Base-by-base conservation (phyloP, 2,329 filamentous ascomycete genomes). In the Ceratocystiopsis brevicomis region DNA sequence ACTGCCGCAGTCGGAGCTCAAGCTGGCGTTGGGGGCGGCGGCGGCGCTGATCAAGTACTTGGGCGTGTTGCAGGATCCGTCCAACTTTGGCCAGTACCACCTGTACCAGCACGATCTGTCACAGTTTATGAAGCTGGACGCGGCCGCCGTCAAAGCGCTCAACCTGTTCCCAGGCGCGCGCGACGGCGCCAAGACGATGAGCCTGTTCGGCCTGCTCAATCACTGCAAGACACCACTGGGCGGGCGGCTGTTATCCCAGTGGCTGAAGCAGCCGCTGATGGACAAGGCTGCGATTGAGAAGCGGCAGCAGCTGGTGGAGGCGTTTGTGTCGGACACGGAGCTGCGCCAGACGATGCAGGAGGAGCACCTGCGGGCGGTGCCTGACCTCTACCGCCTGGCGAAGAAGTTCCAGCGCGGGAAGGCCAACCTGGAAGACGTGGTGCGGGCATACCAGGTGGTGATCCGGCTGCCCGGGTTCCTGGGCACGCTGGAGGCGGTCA, bases 221-320 rank as follows among this genome's bases (percentile, higher is more conserved):
- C 87, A 96, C 59, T 98, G 90, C 76, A 96, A 94, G 60, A 98
- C 90, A 1, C 84, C 90, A 0, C 78, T 93, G 1, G 90, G 90
- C 14, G 93, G 87, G 54, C 73, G 92, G 40, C 60, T 98, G 45
- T 66, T 98, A 30, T 80, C 88, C 1, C 92, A 98, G 57, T 98
- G 90, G 90, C 67, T 98, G 43, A 98, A 98, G 61, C 90, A 98
- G 59, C 90, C 90, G 0, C 64, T 98, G 36, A 98, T 98, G 90
- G 84, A 73, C 62, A 76, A 84, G 49, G 68, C 71, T 3, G 87
- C 93, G 45, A 73, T 98, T 42, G 81, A 93, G 60, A 81, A 81
- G 57, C 75, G 90, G 15, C 90, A 96, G 53, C 84, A 94, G 58
- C 68, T 98, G 6, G 90, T 98, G 0, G 90, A 96, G 57, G 87